Evolutionary conservation across 1,139 yeast species (phyloP), one percentile per base, ranked within the genome.

Genomic region (Pichia sp.): DNA sequence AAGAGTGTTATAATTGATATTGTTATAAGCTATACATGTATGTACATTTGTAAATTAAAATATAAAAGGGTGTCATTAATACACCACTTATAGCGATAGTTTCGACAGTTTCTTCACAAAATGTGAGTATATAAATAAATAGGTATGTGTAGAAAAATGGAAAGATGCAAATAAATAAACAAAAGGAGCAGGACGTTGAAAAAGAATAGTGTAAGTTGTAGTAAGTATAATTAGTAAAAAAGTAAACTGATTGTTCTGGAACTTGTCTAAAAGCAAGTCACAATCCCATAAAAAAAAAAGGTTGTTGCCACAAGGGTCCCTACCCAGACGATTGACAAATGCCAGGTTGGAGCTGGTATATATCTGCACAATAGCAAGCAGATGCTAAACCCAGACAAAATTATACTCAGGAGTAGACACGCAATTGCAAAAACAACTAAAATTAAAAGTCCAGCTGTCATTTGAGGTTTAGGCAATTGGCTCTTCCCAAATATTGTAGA

Each of bases 321-420:
- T 6, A 52, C 38, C 70, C 70, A 68, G 31, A 65, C 64, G 23
- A 64, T 46, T 2, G 57, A 29, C 19, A 61, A 59, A 57, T 70
- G 72, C 69, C 70, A 70, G 11, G 57, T 6, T 0, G 72, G 72
- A 7, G 70, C 66, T 19, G 59, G 51, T 5, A 54, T 49, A 51
- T 61, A 62, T 15, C 72, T 56, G 15, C 64, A 55, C 54, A 66
- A 58, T 13, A 67, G 40, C 23, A 70, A 57, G 48, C 69, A 67
- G 29, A 67, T 62, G 32, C 65, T 56, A 15, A 58, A 56, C 29
- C 67, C 64, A 44, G 67, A 60, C 30, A 69, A 55, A 0, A 67
- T 30, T 40, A 67, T 54, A 32, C 67, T 61, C 5, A 67, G 43
- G 2, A 60, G 42, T 48, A 69, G 54, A 48, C 70, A 63, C 4